Evolutionary conservation across 2,329 filamentous ascomycete species (phyloP), one percentile per base, ranked within the genome.

Genomic region (Coleophoma crateriformis): DNA sequence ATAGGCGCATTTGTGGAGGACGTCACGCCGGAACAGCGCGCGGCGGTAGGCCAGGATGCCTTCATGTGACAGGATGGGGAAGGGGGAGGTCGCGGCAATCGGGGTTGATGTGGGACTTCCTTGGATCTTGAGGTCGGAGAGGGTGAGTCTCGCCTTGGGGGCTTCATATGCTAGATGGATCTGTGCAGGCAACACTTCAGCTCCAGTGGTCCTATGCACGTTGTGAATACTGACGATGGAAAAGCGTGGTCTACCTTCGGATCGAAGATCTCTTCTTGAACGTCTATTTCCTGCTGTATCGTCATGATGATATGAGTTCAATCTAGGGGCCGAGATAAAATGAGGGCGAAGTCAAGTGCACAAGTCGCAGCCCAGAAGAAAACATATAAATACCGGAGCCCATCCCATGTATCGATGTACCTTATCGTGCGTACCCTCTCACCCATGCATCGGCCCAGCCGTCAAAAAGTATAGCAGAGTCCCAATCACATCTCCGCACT

Each of bases 41-140:
- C 37, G 17, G 8, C 49, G 33, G 39, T 51, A 51, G 22, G 45
- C 49, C 20, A 22, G 45, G 5, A 51, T 35, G 3, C 49, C 49
- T 51, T 51, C 49, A 7, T 13, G 19, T 14, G 49, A 51, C 2
- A 51, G 41, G 7, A 51, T 37, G 2, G 49, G 46, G 32, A 51
- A 51, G 6, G 49, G 49, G 3, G 40, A 39, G 10, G 49, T 51
- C 12, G 22, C 49, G 5, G 49, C 49, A 32, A 50, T 47, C 7
- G 20, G 20, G 6, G 45, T 43, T 12, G 49, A 47, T 10, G 45
- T 48, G 10, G 15, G 19, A n/a, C 34, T 48, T 17, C 7, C 22
- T 27, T 19, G 35, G 7, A 50, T 33, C 19, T 50, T 47, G 12
- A 50, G 38, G n/a, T 50, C 49, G 32, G 34, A 37, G 14, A 50